phyloP scores from a whole-genome alignment of 768 basidiomycete genomes.

The Strobilomyces dryophilus region DNA sequence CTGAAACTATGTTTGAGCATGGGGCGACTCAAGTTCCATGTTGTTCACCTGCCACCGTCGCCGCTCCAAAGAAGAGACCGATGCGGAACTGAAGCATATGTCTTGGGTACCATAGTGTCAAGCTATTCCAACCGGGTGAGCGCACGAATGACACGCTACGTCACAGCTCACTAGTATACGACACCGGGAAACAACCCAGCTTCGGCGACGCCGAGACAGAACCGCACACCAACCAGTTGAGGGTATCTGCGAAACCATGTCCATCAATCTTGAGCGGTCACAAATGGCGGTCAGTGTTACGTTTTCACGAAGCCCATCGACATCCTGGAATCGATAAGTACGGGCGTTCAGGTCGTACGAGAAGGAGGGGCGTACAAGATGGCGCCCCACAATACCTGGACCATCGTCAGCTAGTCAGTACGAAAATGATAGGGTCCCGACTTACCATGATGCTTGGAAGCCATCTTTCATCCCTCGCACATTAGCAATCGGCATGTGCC shows the following conservation, averaged over 20 bases:
- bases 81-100: constrained; percentile 57
- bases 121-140: constrained; percentile 27
- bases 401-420: constrained; percentile 3
- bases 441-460: no score
- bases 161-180: constrained; percentile 55
- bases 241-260: constrained; percentile 43
- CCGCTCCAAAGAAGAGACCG: constrained; percentile 56
- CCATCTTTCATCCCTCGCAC: background rate
- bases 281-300: constrained; percentile 27
- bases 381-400: constrained; percentile 60
- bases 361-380: constrained; percentile 42
- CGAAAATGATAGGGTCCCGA: no score
- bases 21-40: fast-evolving
- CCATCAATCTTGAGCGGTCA: background rate
- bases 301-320: constrained; percentile 66
- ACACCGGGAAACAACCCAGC: constrained; percentile 73
- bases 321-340: constrained; percentile 36
- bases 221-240: constrained; percentile 53
- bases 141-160: no score
- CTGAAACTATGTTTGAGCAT: constrained; percentile 8
- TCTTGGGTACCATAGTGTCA: constrained; percentile 68
- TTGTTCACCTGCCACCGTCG: constrained; percentile 48
- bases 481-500: background rate
- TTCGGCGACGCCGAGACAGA: constrained; percentile 62
- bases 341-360: background rate